Conservation (phyloP, 2,329 filamentous ascomycete species). For the Colletotrichum lupini region DNA sequence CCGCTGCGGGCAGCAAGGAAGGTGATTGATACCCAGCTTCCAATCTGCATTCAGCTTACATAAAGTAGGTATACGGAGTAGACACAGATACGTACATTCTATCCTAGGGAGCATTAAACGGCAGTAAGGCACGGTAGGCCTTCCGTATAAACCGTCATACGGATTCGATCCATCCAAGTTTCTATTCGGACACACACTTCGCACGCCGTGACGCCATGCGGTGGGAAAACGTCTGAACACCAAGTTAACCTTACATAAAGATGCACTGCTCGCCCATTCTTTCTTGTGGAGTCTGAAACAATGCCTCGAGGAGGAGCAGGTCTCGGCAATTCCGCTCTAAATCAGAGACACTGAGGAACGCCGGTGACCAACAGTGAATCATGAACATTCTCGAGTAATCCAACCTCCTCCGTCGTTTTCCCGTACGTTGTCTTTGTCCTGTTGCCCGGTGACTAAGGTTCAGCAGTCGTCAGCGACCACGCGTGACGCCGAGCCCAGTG, state of each 20-base stretch:
- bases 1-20: background rate
- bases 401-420: background rate
- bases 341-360: background rate
- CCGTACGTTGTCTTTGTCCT: background rate
- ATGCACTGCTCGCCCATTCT: conserved; percentile 21
- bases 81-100: background rate
- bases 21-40: background rate
- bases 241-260: background rate
- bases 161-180: background rate
- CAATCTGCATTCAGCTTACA: background rate
- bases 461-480: background rate
- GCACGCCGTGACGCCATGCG: background rate
- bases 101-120: background rate
- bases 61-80: no score
- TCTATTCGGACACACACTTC: background rate
- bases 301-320: background rate
- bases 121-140: background rate
- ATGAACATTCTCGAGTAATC: background rate
- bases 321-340: conserved; percentile 12
- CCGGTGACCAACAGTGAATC: background rate
- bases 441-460: background rate
- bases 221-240: background rate
- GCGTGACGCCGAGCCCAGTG: no score
- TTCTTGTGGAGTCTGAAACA: conserved; percentile 28
- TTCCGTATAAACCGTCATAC: background rate